These are phyloP conservation scores for Xylaria intraflava DNA, from an alignment of 495 filamentous ascomycete genomes.

Conservation along the genomic window DNA sequence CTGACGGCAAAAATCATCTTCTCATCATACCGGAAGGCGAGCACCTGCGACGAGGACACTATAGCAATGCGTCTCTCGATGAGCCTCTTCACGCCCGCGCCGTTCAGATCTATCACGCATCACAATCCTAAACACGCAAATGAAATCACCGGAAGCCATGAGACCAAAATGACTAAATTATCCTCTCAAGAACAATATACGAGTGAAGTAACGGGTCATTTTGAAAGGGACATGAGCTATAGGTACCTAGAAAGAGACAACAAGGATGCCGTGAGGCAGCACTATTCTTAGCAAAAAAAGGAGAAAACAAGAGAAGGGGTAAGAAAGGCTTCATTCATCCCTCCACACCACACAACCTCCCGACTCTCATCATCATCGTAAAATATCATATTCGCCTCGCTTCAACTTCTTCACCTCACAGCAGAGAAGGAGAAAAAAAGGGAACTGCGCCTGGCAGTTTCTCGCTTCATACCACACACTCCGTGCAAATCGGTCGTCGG, in stretches of 20 bases:
- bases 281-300: conserved; percentile 19
- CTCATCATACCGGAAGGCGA: no score
- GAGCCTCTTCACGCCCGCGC: no score
- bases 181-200: no score
- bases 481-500: neutral
- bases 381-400: neutral
- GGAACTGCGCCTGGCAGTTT: neutral
- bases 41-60: no score
- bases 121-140: no score
- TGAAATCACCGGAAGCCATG: no score
- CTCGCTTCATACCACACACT: neutral
- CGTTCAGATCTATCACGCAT: no score
- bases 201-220: no score
- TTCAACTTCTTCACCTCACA: neutral
- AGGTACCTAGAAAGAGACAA: conserved; percentile 19
- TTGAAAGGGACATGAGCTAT: conserved; percentile 5
- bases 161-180: neutral
- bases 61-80: no score
- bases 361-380: neutral
- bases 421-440: no score
- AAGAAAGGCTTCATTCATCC: neutral
- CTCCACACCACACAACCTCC: no score
- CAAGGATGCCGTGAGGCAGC: conserved; percentile 41
- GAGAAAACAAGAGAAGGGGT: neutral
- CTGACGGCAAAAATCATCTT: no score